Conservation (phyloP, 441 rosid species). For the Manihot esculenta region DNA sequence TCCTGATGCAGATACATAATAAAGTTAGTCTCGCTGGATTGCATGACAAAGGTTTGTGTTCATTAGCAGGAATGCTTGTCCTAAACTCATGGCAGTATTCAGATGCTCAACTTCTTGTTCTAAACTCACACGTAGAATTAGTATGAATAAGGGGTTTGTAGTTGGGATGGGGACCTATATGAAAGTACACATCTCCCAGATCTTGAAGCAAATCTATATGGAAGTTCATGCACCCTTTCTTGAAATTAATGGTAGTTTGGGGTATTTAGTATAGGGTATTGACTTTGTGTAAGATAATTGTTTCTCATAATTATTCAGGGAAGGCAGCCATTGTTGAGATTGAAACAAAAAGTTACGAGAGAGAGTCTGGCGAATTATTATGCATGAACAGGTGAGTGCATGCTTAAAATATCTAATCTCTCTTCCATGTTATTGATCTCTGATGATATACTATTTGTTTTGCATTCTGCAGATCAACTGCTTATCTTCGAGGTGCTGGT, state of each 20-base stretch:
- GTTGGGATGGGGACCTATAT: not conserved
- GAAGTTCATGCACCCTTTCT: not conserved
- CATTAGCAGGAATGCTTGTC: constrained; percentile 15
- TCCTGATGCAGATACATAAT: constrained; percentile 60
- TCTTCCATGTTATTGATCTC: constrained; percentile 9
- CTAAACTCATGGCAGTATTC: too few relatives aligned
- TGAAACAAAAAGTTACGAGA: constrained; percentile 72
- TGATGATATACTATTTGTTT: constrained; percentile 17
- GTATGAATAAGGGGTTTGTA: not conserved
- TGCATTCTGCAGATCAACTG: constrained; percentile 52
- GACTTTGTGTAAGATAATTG: not conserved
- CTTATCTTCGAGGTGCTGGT: constrained; percentile 75
- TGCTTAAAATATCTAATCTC: constrained; percentile 15
- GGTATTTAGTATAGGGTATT: not conserved
- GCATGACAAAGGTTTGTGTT: constrained; percentile 86
- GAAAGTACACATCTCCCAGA: not conserved
- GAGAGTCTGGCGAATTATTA: constrained; percentile 67
- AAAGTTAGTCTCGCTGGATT: constrained; percentile 71
- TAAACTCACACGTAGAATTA: not conserved
- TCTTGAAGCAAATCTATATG: not conserved
- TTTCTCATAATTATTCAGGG: constrained; percentile 43
- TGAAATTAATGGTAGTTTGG: not conserved
- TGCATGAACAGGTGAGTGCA: constrained; percentile 74
- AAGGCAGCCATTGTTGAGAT: constrained; percentile 86
- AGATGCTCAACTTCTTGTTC: not conserved